Conservation (phyloP, 164 flowering plant genomes). For the Buxus sempervirens region DNA sequence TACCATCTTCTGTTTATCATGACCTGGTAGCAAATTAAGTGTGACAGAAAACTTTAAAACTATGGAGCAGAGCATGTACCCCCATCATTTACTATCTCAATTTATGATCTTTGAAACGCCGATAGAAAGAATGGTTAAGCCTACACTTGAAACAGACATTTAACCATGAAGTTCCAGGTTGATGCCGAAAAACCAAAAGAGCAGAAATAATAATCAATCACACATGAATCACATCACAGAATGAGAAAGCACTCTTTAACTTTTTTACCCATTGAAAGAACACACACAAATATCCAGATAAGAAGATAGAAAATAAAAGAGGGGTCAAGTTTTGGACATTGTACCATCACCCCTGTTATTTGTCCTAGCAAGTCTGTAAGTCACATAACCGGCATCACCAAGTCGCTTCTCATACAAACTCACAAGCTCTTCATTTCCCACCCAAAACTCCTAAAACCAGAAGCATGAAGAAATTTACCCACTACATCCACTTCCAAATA, state of each 20-base stretch:
- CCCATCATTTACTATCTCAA: too few species aligned
- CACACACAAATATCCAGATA: background rate
- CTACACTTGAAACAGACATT: background rate
- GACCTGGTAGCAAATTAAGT: too few species aligned
- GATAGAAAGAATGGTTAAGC: too few species aligned
- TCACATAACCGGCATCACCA: conserved; percentile 22
- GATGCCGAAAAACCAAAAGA: too few species aligned
- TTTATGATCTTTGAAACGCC: too few species aligned
- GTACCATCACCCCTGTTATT: conserved; percentile 34
- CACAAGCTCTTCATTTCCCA: conserved; percentile 26
- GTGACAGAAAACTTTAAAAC: too few species aligned
- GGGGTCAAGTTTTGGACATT: background rate
- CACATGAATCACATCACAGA: too few species aligned
- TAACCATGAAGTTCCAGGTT: background rate
- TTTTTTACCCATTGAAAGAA: too few species aligned
- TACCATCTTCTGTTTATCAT: too few species aligned
- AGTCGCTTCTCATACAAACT: conserved; percentile 27
- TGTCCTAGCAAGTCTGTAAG: conserved; percentile 27
- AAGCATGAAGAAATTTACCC: background rate
- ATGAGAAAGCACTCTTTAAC: too few species aligned
- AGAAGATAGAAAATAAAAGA: background rate
- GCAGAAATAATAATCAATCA: too few species aligned
- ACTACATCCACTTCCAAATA: background rate
- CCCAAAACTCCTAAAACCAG: conserved; percentile 25
- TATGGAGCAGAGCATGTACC: too few species aligned